Conservation (phyloP, 2,329 filamentous ascomycete species). For the Tolypocladium tropicale region DNA sequence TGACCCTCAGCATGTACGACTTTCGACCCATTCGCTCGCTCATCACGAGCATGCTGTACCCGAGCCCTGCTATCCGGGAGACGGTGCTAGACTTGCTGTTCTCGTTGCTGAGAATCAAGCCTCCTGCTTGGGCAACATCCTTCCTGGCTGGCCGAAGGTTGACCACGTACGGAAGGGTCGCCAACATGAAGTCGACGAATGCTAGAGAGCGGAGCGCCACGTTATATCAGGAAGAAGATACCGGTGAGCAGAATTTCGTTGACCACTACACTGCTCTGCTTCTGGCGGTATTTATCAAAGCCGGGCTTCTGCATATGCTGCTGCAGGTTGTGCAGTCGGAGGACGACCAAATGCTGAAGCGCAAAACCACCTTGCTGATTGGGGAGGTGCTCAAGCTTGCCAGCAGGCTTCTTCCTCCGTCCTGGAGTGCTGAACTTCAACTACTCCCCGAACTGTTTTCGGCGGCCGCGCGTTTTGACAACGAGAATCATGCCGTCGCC, state of each 20-base stretch:
- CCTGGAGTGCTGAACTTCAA: slow-evolving; percentile 77
- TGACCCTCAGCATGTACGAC: slow-evolving; percentile 80
- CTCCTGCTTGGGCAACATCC: slow-evolving; percentile 82
- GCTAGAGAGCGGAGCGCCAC: slow-evolving; percentile 37
- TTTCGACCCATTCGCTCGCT: slow-evolving; percentile 78
- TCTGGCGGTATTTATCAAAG: slow-evolving; percentile 73
- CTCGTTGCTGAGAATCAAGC: slow-evolving; percentile 73
- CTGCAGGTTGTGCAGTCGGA: slow-evolving; percentile 57
- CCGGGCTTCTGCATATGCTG: slow-evolving; percentile 57
- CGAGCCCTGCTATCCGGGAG: slow-evolving; percentile 50
- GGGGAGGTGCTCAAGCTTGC: slow-evolving; percentile 87
- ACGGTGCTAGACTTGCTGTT: slow-evolving; percentile 85
- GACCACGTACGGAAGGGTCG: slow-evolving; percentile 92
- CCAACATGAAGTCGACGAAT: slow-evolving; percentile 61
- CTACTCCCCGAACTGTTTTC: slow-evolving; percentile 78
- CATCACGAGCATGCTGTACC: slow-evolving; percentile 50
- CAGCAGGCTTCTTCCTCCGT: slow-evolving; percentile 70
- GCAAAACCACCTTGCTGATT: slow-evolving; percentile 83
- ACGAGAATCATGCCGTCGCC: slow-evolving; percentile 66
- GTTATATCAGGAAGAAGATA: slow-evolving; percentile 52
- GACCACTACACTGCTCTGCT: slow-evolving; percentile 90
- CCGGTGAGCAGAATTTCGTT: slow-evolving; percentile 71
- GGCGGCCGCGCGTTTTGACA: slow-evolving; percentile 60
- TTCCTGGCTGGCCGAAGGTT: slow-evolving; percentile 86
- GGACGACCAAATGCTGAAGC: slow-evolving; percentile 60